These are phyloP conservation scores for Physcia stellaris DNA, from an alignment of 495 filamentous ascomycete species.

Conservation along the genomic window DNA sequence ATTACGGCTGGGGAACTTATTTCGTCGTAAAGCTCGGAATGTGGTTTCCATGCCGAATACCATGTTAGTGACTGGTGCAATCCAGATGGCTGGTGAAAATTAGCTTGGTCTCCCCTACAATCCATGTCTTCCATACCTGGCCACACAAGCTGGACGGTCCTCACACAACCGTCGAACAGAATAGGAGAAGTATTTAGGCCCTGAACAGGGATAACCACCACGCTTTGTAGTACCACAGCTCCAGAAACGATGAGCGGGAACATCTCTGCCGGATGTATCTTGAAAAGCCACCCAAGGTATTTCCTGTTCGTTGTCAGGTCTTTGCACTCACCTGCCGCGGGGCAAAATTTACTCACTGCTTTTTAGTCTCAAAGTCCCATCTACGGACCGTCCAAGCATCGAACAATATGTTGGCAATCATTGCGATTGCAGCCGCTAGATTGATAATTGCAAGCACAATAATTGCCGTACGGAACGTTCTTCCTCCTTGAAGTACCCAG, in stretches of 20 bases:
- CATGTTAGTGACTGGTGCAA: conserved; percentile 22
- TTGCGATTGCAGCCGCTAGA: conserved; percentile 9
- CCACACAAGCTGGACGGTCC: conserved; percentile 21
- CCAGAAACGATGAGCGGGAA: conserved; percentile 22
- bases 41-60: conserved; percentile 25
- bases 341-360: background rate
- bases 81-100: conserved; percentile 18
- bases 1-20: conserved; percentile 19
- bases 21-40: conserved; percentile 17
- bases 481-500: background rate
- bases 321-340: background rate
- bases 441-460: conserved; percentile 11
- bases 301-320: conserved; percentile 5
- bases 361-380: background rate
- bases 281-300: background rate
- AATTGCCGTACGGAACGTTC: conserved; percentile 3
- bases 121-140: conserved; percentile 14
- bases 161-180: conserved; percentile 13
- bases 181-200: conserved; percentile 12
- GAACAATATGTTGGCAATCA: conserved; percentile 8
- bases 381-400: conserved; percentile 4
- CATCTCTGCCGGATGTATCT: conserved; percentile 24
- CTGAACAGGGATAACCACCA: conserved; percentile 20
- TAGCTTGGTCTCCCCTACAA: background rate
- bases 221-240: conserved; percentile 23